Conservation (phyloP, 306 rosid species). For the Notholithocarpus densiflorus region DNA sequence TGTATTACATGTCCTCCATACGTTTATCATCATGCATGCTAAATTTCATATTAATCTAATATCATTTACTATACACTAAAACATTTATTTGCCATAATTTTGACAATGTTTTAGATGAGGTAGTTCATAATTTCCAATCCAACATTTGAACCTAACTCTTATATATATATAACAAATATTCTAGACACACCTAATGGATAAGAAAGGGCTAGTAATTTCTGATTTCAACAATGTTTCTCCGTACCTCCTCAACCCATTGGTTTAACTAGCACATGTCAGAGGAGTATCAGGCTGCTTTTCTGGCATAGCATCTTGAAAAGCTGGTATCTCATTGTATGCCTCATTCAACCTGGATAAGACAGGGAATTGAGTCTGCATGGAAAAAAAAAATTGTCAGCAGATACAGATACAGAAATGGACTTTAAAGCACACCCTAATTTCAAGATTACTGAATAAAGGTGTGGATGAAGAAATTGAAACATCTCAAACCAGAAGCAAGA, state of each 20-base stretch:
- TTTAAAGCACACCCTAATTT: background rate
- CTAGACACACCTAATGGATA: background rate
- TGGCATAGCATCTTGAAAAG: slow-evolving; percentile 63
- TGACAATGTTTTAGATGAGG: no score
- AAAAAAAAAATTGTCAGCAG: slow-evolving; percentile 7
- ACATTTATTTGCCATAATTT: no score
- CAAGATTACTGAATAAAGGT: no score
- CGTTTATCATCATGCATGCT: no score
- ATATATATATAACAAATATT: background rate
- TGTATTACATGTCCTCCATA: no score
- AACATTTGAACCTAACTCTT: no score
- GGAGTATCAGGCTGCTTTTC: slow-evolving; percentile 73
- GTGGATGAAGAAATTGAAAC: no score
- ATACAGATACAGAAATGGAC: background rate
- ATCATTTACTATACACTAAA: no score
- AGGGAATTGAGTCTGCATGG: slow-evolving; percentile 61
- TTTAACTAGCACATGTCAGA: slow-evolving; percentile 25
- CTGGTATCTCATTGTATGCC: slow-evolving; percentile 54
- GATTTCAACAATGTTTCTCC: background rate
- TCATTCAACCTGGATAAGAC: slow-evolving; percentile 54
- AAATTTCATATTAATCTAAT: no score
- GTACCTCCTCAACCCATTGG: slow-evolving; percentile 12
- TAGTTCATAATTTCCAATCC: no score
- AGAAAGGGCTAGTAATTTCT: background rate
- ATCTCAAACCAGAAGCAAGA: no score